Evolutionary conservation across 2,329 filamentous ascomycete species (phyloP), one percentile per base, ranked within the genome.

Genomic region (Fusarium vanettenii): DNA sequence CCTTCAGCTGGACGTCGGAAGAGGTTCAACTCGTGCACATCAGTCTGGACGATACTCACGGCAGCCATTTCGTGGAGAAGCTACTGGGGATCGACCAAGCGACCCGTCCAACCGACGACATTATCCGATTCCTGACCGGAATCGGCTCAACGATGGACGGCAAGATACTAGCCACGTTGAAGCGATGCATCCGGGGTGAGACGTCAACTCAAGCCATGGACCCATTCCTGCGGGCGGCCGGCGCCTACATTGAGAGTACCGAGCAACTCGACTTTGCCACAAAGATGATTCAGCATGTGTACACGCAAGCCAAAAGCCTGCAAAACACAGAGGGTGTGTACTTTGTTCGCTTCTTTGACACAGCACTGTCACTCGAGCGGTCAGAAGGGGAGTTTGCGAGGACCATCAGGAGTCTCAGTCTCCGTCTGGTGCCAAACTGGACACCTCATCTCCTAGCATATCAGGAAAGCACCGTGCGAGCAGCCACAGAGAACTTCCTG

Each of bases 31-130:
- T 87, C 3, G 72, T 91, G 3, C 83, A 86, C 66, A 80, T 81
- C 39, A 83, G 87, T 39, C 79, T 72, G 76, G 81, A 80, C 39
- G 68, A 78, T 4, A 65, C 74, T 22, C 27, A 45, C 11, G 45
- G 64, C 31, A 90, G 88, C 71, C 83, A 91, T n/a, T 90, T 93
- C 62, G 80, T 92, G 27, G 90, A 91, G 78, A 94, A 93, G 79
- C 85, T 95, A 29, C 85, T 95, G 31, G 84, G 85, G 22, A 86
- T 93, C 59, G 88, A 92, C 71, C 89, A 92, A 77, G 91, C 90
- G 64, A 81, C 82, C 0, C 72, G 79, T 2, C 84, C 85, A 3
- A 90, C 89, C 2, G 85, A 88, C 60, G 84, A 82, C 14, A 92
- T 95, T 62, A 80, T 95, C 59, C 82, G 82, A 41, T 84, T 86